Evolutionary conservation across 306 rosid species (phyloP).

Genomic region (Citrullus mucosospermus): DNA sequence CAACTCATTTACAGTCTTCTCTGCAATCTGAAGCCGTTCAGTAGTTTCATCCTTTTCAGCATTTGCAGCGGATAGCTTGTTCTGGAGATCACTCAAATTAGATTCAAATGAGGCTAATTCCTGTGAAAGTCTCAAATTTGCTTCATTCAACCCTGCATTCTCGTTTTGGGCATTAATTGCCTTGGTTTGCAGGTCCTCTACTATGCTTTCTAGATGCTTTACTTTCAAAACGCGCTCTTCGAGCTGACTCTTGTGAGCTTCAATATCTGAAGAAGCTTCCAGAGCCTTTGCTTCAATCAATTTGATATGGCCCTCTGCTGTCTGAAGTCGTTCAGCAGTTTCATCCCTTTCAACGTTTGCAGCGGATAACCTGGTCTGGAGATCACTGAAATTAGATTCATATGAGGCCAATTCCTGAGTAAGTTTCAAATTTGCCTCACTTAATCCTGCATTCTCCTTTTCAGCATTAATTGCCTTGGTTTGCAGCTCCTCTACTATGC

Average conservation of each 20-base stretch:
- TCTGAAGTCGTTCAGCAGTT: slow-evolving; percentile 33
- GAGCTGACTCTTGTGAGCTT: slow-evolving; percentile 33
- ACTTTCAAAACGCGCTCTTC: slow-evolving; percentile 48
- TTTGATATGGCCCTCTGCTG: slow-evolving; percentile 39
- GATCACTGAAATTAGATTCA: slow-evolving; percentile 48
- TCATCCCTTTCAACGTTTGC: slow-evolving; percentile 45
- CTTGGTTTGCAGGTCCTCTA: slow-evolving; percentile 52
- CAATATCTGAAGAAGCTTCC: slow-evolving; percentile 31
- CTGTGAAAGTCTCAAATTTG: slow-evolving; percentile 46
- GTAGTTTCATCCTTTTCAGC: slow-evolving; percentile 46
- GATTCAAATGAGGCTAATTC: slow-evolving; percentile 43
- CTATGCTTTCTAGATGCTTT: slow-evolving; percentile 39
- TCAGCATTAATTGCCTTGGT: slow-evolving; percentile 39
- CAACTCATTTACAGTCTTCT: slow-evolving; percentile 43
- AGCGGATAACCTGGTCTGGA: slow-evolving; percentile 34
- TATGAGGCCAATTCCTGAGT: slow-evolving; percentile 36
- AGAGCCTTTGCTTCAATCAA: slow-evolving; percentile 32
- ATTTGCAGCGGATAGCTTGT: slow-evolving; percentile 29
- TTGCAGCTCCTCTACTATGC: slow-evolving; percentile 47
- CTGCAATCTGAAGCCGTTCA: slow-evolving; percentile 32
- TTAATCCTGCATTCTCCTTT: slow-evolving; percentile 37
- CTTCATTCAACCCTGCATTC: slow-evolving; percentile 31
- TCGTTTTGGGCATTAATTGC: slow-evolving; percentile 50
- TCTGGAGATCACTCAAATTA: slow-evolving; percentile 42
- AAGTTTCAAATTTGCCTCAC: slow-evolving; percentile 52